Evolutionary conservation across 352 stramenopile species (phyloP).

Genomic region (Phytophthora citrophthora): DNA sequence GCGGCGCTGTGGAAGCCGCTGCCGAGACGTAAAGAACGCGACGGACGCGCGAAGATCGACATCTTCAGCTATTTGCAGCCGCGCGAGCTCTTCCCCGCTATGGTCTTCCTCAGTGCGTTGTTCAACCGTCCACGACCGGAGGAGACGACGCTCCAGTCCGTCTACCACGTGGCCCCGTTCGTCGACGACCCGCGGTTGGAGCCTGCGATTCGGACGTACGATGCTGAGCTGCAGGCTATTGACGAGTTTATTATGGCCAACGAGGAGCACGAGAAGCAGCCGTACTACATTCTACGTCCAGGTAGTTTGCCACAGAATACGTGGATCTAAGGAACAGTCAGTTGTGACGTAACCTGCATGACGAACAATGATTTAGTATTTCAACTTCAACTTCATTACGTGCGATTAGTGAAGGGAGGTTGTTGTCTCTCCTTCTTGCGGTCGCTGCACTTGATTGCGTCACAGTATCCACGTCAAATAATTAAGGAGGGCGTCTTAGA

Average conservation of each 20-base stretch:
- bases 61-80: constrained; percentile 38
- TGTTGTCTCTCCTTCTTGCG: not conserved
- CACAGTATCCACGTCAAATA: constrained; percentile 31
- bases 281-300: constrained; percentile 44
- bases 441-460: constrained; percentile 17
- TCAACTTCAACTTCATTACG: constrained; percentile 15
- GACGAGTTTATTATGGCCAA: constrained; percentile 33
- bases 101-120: constrained; percentile 37
- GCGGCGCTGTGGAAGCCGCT: constrained; percentile 50
- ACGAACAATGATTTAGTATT: not conserved
- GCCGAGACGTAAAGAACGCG: constrained; percentile 33
- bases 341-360: not conserved
- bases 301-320: constrained; percentile 36
- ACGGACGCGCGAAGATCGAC: constrained; percentile 33
- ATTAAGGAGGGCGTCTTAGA: constrained; percentile 19
- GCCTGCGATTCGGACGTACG: constrained; percentile 26
- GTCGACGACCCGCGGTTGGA: constrained; percentile 31
- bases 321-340: constrained; percentile 36
- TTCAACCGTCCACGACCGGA: constrained; percentile 41
- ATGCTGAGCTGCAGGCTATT: constrained; percentile 30
- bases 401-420: constrained; percentile 1
- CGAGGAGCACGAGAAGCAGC: constrained; percentile 32
- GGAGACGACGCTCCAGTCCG: constrained; percentile 33
- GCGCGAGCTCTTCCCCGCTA: constrained; percentile 22
- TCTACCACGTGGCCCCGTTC: constrained; percentile 37